Evolutionary conservation across 139 green algal genomes (phyloP).

Genomic region (Medakamo hakoo): DNA sequence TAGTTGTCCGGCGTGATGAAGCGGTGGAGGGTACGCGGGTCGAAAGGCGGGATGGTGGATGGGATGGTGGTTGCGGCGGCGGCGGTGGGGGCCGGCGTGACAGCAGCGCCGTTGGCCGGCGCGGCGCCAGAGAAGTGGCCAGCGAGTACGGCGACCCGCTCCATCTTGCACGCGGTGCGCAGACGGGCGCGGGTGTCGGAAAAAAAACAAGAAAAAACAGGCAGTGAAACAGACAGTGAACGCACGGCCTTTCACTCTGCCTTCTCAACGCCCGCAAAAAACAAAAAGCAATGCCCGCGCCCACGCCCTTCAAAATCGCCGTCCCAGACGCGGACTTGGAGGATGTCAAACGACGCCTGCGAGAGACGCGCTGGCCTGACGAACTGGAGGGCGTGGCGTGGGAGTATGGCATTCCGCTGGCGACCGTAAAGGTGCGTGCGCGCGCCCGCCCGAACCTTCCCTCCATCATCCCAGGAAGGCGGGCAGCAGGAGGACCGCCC

Average conservation of each 20-base stretch:
- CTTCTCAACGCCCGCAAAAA: not conserved
- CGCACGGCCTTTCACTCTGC: not conserved
- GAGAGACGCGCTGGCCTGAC: not conserved
- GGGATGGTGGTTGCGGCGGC: not conserved
- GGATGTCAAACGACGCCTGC: not conserved
- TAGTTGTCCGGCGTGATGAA: slow-evolving; percentile 47
- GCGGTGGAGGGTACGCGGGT: slow-evolving; percentile 14
- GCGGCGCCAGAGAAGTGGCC: too few species aligned
- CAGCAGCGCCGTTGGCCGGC: too few species aligned
- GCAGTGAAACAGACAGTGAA: not conserved
- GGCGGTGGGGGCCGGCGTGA: too few species aligned
- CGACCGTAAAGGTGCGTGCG: too few species aligned
- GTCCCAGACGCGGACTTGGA: not conserved
- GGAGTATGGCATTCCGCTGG: not conserved
- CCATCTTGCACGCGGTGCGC: not conserved
- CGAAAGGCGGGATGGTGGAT: too few species aligned
- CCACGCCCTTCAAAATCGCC: not conserved
- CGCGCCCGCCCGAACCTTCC: too few species aligned
- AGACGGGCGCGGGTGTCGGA: not conserved
- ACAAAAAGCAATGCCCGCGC: not conserved
- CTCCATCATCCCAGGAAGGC: too few species aligned
- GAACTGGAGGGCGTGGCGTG: not conserved
- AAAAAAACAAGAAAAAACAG: not conserved
- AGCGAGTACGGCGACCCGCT: slow-evolving; percentile 19
- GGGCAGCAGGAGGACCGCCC: too few species aligned